Base-by-base conservation (phyloP, 352 stramenopile genomes). In the Phytophthora agathidicida region DNA sequence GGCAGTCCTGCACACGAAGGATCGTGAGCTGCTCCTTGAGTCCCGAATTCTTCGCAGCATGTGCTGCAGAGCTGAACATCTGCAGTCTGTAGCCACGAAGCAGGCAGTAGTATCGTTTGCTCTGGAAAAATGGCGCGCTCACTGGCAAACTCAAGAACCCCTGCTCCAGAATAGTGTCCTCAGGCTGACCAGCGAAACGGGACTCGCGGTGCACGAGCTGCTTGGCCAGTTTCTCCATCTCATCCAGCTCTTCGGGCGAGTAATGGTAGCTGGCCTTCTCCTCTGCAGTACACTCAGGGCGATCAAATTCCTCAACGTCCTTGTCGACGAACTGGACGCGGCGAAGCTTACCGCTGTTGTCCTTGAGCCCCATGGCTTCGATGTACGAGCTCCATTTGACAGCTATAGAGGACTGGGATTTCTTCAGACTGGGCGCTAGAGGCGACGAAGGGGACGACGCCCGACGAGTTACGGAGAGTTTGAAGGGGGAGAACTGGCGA, bases 81-180 rank as follows among this genome's bases (percentile, higher is more conserved):
- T 74, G 48, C 17, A 90, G 37, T 7, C 63, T 46, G 36, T 87
- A 71, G 32, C 68, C 68, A 28, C 77, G 64, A 19, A 92, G 62
- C 11, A 92, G 62, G 35, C 80, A 92, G 59, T 92, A 92, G 63
- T 79, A 86, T 14, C 75, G 71, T 62, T 73, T 74, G 52, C 61
- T 69, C 56, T 89, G 82, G 45, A 89, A 79, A 59, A 90, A 85
- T 6, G 80, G 75, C 22, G 65, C 52, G 45, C 77, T 68, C 31
- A 71, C 65, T 1, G 75, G 77, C 22, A 89, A 45, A 22, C 65
- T 81, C 20, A 92, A 64, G 47, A 74, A 90, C 6, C 82, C 82
- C 39, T 92, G 82, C 44, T 89, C 75, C 38, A 86, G 59, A 33
- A 92, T 82, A 14, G 82, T 92, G 64, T 84, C 41, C n/a, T 81